Percentiles rank a stretch among this genome's conserved stretches.
phyloP scores from a whole-genome alignment of 306 rosid species.

The Rosa rugosa region DNA sequence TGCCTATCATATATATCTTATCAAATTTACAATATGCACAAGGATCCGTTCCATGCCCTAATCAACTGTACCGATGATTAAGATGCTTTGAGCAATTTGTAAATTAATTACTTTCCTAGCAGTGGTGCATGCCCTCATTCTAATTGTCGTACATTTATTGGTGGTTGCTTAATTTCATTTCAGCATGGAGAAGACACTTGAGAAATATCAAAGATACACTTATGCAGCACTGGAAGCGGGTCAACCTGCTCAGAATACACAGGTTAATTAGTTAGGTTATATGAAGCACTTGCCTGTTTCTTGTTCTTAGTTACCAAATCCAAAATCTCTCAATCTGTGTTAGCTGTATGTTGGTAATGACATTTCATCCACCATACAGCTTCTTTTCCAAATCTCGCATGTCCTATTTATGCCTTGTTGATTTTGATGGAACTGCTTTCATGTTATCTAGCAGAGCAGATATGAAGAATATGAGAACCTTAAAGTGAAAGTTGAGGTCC shows the following conservation, averaged over 20 bases:
- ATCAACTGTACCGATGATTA: neutral
- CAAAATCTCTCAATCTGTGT: neutral
- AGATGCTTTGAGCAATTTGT: neutral
- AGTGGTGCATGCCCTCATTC: neutral
- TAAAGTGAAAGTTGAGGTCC: constrained; percentile 57
- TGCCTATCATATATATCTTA: neutral
- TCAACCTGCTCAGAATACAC: constrained; percentile 51
- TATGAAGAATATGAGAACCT: constrained; percentile 71
- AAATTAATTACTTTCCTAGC: neutral
- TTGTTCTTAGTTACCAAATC: neutral
- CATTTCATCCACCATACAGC: neutral
- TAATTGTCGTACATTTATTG: neutral
- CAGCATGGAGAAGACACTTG: constrained; percentile 71
- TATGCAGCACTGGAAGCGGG: constrained; percentile 54
- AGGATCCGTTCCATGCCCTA: neutral
- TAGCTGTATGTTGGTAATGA: neutral
- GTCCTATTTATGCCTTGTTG: neutral
- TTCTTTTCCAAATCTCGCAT: neutral
- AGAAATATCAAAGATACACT: constrained; percentile 58
- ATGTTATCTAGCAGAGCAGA: constrained; percentile 42
- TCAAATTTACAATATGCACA: neutral
- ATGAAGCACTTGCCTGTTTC: neutral
- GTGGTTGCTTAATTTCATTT: constrained; percentile 8
- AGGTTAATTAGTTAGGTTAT: constrained; percentile 37
- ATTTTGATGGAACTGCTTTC: neutral